Conservation (phyloP, 2,329 filamentous ascomycete species). For the Sordariomycetes sp. region DNA sequence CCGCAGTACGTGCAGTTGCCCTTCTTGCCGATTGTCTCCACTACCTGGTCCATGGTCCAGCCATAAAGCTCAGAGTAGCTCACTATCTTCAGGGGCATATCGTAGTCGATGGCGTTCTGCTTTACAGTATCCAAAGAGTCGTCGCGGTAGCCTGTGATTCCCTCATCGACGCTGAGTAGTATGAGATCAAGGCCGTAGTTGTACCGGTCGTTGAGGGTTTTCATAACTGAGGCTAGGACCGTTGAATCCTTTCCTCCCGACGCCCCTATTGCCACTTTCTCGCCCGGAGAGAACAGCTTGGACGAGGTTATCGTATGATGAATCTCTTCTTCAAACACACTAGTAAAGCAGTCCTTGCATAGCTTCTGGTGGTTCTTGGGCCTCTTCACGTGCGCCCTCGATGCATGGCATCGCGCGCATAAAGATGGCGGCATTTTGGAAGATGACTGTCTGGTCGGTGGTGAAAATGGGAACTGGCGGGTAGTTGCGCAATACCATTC, state of each 20-base stretch:
- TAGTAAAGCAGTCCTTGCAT: conserved; percentile 80
- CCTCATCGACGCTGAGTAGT: conserved; percentile 88
- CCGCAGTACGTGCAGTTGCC: conserved; percentile 99
- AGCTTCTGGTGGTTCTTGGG: conserved; percentile 93
- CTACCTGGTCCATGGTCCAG: conserved; percentile 99
- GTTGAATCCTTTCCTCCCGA: conserved; percentile 97
- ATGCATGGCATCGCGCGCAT: conserved; percentile 66
- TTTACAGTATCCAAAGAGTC: conserved; percentile 96
- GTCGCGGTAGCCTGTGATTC: conserved; percentile 93
- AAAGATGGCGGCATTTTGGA: conserved; percentile 61
- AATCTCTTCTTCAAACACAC: conserved; percentile 83
- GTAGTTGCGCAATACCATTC: background rate
- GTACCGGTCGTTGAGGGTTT: conserved; percentile 85
- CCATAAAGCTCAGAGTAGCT: conserved; percentile 92
- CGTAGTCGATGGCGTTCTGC: conserved; percentile 81
- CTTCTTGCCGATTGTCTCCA: conserved; percentile 92
- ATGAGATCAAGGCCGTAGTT: conserved; percentile 78
- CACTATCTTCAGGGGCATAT: conserved; percentile 83
- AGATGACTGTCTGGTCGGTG: background rate
- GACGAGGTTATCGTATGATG: conserved; percentile 83
- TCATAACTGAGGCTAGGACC: conserved; percentile 86
- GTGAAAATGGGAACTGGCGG: background rate
- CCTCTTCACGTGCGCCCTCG: conserved; percentile 79
- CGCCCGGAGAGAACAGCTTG: conserved; percentile 71
- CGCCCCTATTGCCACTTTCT: conserved; percentile 86